phyloP scores from a whole-genome alignment of 148 eudicot genomes.

The Camellia lanceoleosa region DNA sequence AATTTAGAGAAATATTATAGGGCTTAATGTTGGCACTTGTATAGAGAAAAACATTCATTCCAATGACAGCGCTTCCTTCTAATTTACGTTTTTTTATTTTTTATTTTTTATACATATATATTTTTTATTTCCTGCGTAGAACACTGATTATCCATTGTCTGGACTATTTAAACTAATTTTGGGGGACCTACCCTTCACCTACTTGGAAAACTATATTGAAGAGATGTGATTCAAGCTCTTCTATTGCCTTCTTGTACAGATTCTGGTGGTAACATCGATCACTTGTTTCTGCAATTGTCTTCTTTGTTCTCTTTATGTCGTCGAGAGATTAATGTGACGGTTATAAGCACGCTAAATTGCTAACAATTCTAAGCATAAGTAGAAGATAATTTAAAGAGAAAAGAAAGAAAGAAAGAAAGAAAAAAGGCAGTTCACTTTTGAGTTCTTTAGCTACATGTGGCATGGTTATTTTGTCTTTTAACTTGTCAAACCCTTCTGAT shows the following conservation, averaged over 20 bases:
- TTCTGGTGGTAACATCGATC: neutral
- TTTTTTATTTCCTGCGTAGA: neutral
- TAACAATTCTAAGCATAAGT: too few relatives aligned
- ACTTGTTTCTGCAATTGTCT: neutral
- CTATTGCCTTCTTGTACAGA: neutral
- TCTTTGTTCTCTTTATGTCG: neutral
- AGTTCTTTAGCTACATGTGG: neutral
- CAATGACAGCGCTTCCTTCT: neutral
- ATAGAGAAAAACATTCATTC: neutral
- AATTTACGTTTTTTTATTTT: too few relatives aligned
- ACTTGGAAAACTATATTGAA: neutral
- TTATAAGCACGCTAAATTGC: too few relatives aligned
- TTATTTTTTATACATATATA: too few relatives aligned
- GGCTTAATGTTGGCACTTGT: neutral
- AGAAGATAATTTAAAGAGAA: too few relatives aligned
- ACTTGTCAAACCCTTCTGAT: too few relatives aligned
- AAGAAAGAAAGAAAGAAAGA: too few relatives aligned
- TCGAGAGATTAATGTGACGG: too few relatives aligned
- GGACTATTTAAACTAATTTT: neutral
- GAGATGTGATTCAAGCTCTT: neutral
- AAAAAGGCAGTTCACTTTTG: neutral
- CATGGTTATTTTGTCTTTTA: too few relatives aligned
- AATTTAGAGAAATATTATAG: neutral
- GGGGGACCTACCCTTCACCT: conserved; percentile 1
- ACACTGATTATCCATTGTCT: neutral